Evolutionary conservation across 768 basidiomycete species (phyloP).

Genomic region (Boletus edulis): DNA sequence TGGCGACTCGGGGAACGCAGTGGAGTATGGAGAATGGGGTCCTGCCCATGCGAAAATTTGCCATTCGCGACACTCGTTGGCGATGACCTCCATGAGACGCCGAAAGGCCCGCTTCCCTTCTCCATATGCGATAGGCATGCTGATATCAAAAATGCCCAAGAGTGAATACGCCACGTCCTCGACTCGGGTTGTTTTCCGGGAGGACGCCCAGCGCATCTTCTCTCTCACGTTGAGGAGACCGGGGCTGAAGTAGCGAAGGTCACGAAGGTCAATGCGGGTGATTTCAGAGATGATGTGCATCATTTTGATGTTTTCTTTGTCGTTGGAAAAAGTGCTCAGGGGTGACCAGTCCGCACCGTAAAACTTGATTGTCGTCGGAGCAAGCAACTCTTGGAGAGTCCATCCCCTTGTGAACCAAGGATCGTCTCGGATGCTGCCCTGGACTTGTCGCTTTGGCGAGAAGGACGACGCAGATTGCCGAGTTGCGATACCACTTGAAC

Average conservation of each 20-base stretch:
- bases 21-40: slow-evolving; percentile 18
- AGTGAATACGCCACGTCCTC: slow-evolving; percentile 28
- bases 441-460: slow-evolving; percentile 7
- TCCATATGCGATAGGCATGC: slow-evolving; percentile 24
- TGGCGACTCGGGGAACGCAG: slow-evolving; percentile 19
- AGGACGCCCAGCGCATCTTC: slow-evolving; percentile 24
- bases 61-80: slow-evolving; percentile 19
- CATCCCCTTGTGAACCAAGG: slow-evolving; percentile 24
- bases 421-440: slow-evolving; percentile 5
- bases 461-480: slow-evolving; percentile 21
- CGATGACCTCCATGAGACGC: slow-evolving; percentile 23
- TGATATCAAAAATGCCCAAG: slow-evolving; percentile 26
- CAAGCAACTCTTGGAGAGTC: slow-evolving; percentile 23
- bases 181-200: slow-evolving; percentile 21
- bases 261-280: slow-evolving; percentile 9
- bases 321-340: slow-evolving; percentile 9
- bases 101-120: slow-evolving; percentile 25
- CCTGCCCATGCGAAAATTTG: slow-evolving; percentile 22
- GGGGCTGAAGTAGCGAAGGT: slow-evolving; percentile 20
- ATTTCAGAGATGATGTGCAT: slow-evolving; percentile 10
- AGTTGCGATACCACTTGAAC: slow-evolving; percentile 23
- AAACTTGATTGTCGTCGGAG: slow-evolving; percentile 20
- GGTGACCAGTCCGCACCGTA: slow-evolving; percentile 15
- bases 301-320: slow-evolving; percentile 18
- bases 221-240: slow-evolving; percentile 19